Evolutionary conservation across 257 asterid genomes (phyloP).

Genomic region (Primulina tabacum): DNA sequence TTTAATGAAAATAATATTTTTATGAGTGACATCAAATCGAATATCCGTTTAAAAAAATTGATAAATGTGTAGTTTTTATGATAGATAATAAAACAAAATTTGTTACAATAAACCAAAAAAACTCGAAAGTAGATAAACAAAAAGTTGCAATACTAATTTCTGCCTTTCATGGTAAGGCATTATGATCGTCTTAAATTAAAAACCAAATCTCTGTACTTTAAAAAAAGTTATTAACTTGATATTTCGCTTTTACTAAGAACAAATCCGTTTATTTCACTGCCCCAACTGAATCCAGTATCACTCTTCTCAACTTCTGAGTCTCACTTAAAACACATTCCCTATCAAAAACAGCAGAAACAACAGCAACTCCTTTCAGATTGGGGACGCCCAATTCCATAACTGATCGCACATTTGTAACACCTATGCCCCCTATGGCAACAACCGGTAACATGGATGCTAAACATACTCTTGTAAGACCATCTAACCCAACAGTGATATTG

Average conservation of each 20-base stretch:
- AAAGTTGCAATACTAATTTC: background rate
- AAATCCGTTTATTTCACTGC: slow-evolving; percentile 20
- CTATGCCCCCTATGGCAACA: slow-evolving; percentile 93
- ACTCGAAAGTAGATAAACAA: background rate
- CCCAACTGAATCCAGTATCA: slow-evolving; percentile 29
- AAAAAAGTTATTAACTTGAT: too few species aligned
- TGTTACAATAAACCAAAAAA: background rate
- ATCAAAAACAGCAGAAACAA: slow-evolving; percentile 84
- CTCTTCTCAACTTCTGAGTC: slow-evolving; percentile 47
- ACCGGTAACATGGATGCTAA: slow-evolving; percentile 74
- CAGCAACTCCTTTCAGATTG: slow-evolving; percentile 79
- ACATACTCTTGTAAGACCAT: slow-evolving; percentile 68
- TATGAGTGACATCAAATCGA: too few species aligned
- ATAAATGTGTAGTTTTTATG: too few species aligned
- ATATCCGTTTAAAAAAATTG: too few species aligned
- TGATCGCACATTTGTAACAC: slow-evolving; percentile 48
- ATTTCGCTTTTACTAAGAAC: background rate
- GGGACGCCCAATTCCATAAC: slow-evolving; percentile 61
- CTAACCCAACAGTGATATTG: slow-evolving; percentile 63
- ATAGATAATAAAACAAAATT: too few species aligned
- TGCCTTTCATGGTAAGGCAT: background rate
- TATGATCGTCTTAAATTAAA: background rate
- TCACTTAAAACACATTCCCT: slow-evolving; percentile 59
- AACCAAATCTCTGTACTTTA: too few species aligned
- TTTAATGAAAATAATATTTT: too few species aligned